Evolutionary conservation across 2,329 filamentous ascomycete genomes (phyloP), one percentile per base, ranked within the genome.

Genomic region (Ophiosphaerella narmari): DNA sequence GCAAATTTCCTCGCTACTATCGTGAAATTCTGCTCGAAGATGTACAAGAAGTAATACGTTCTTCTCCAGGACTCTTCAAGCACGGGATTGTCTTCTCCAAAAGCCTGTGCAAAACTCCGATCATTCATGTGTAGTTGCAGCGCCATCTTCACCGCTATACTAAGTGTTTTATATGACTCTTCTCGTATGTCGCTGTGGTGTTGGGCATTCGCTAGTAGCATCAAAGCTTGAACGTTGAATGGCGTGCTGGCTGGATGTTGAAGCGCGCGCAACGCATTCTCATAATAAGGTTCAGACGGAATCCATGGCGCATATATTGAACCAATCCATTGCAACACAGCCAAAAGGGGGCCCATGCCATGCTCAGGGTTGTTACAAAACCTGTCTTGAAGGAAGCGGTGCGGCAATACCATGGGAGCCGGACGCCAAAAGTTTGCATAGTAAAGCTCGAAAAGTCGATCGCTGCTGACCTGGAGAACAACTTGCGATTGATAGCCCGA

Each of bases 31-130:
- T 87, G 89, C 67, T 95, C 90, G 7, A 90, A 81, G 16, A 90
- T 80, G 63, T 86, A 90, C 7, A 89, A 54, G 62, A 84, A 89
- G 89, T 91, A 96, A 89, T 90, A 96, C 1, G 91, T 96, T 44
- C 91, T 82, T 21, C 91, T 83, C 83, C 89, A 87, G 66, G 87
- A 90, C 72, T 96, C 91, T 67, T 92, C 89, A 2, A 91, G 68
- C 0, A 91, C 78, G 0, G 84, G 79, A 53, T 87, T 82, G 2
- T 83, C 83, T 32, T 80, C 78, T 7, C 87, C 86, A 63, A 89
- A 78, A 2, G 78, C 71, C 0, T 76, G 74, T 0, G 90, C 87
- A 69, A 86, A 95, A 0, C 80, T 78, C 41, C 81, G 78, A 12
- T 81, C 82, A 66, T 96, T 86, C 74, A 96, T 83, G 0, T 87